Evolutionary conservation across 2,329 filamentous ascomycete genomes (phyloP), one percentile per base, ranked within the genome.

Genomic region (Hymenotorrendiella dingleyae): DNA sequence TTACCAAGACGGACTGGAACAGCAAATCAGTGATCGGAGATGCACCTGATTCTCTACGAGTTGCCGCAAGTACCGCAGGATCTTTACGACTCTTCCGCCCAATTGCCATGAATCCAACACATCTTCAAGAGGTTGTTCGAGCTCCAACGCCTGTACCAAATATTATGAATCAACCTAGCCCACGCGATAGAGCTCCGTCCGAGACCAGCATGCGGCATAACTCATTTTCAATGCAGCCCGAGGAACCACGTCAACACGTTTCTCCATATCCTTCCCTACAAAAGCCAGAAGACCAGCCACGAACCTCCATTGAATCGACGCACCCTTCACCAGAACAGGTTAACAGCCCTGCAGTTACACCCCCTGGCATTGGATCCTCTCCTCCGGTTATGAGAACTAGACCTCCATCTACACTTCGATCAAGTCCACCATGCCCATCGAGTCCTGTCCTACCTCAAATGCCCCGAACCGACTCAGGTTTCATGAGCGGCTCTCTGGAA

Each of bases 51-150:
- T 94, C 87, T 3, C 70, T 97, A 20, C 78, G 90, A 36, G 88
- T 95, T n/a, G 83, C 86, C 47, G 91, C 91, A 35, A 94, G 88
- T 61, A 94, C 86, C 12, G 84, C 90, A 33, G 87, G 88, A 30
- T 95, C 90, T 4, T 73, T 97, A 45, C 84, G 91, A 32, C 83
- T 82, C 36, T 85, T 95, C 62, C 78, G 89, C 33, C 91, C 91
- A 4, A 74, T 86, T 43, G 71, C 74, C 16, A 62, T 67, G 34
- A 66, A 66, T 23, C 67, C 73, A 19, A 70, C 67, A 3, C 78
- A 86, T 54, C 64, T 84, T 4, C 83, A 89, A 53, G 82, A 86
- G 52, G 65, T 81, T n/a, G 84, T 85, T 26, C 76, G 86, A 46
- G 84, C 81, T 14, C 86, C 86, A 2, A 91, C 86, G 1, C 86